Conservation (phyloP, 768 basidiomycete genomes). For the Cystoderma amianthinum region DNA sequence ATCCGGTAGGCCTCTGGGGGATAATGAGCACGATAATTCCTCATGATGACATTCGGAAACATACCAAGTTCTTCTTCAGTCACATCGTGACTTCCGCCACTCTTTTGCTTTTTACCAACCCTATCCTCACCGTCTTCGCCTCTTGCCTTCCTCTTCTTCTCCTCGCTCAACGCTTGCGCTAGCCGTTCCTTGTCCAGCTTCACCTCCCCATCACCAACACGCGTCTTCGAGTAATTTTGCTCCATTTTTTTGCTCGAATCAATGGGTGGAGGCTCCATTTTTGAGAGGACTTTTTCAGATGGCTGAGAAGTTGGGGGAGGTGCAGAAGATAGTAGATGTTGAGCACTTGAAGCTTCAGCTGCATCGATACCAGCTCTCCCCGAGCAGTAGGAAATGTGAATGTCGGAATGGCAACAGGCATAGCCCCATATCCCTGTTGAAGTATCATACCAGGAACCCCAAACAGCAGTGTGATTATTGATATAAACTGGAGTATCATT, state of each 20-base stretch:
- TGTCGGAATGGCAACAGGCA: slow-evolving; percentile 85
- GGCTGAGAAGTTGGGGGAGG: slow-evolving; percentile 20
- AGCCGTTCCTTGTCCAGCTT: slow-evolving; percentile 66
- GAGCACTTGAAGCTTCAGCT: slow-evolving; percentile 65
- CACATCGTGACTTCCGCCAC: slow-evolving; percentile 65
- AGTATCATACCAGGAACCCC: slow-evolving; percentile 92
- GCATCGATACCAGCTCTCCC: slow-evolving; percentile 82
- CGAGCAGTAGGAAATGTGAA: slow-evolving; percentile 88
- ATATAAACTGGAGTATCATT: slow-evolving; percentile 63
- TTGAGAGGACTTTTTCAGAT: slow-evolving; percentile 7
- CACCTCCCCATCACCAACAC: slow-evolving; percentile 79
- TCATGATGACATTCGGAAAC: slow-evolving; percentile 13
- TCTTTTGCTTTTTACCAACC: slow-evolving; percentile 53
- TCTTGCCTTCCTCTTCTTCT: slow-evolving; percentile 69
- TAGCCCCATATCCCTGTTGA: slow-evolving; percentile 81
- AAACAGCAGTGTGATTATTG: slow-evolving; percentile 94
- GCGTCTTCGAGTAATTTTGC: slow-evolving; percentile 71
- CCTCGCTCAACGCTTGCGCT: slow-evolving; percentile 65
- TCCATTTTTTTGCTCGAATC: slow-evolving; percentile 34
- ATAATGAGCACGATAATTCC: slow-evolving; percentile 5
- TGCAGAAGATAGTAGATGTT: slow-evolving; percentile 49
- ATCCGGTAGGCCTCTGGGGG: slow-evolving; percentile 86
- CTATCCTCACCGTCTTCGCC: slow-evolving; percentile 51
- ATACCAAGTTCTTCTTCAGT: slow-evolving; percentile 83
- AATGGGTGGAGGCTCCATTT: slow-evolving; percentile 19